Percentiles rank a stretch among this genome's conserved stretches.
Conservation (phyloP, 2,329 filamentous ascomycete genomes). For the Calonectria pseudoreteaudii region DNA sequence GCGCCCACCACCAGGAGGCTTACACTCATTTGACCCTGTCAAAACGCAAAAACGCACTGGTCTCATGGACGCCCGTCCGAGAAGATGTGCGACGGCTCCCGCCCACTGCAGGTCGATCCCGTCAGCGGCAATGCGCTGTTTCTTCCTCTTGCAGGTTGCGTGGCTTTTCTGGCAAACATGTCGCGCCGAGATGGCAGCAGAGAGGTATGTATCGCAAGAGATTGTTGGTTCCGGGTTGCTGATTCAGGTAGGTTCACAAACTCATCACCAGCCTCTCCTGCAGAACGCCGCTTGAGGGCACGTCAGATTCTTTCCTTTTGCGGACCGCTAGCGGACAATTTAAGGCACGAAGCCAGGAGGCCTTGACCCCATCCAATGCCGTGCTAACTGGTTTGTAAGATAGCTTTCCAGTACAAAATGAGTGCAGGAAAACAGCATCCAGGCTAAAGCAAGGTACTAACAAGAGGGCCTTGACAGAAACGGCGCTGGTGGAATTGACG, state of each 20-base stretch:
- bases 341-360: constrained; percentile 1
- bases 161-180: neutral
- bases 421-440: constrained; percentile 16
- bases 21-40: constrained; percentile 15
- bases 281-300: neutral
- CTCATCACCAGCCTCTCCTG: constrained; percentile 8
- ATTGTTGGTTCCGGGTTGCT: constrained; percentile 18
- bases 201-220: neutral
- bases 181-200: neutral
- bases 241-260: constrained; percentile 24
- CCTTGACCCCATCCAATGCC: neutral
- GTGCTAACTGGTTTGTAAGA: constrained; percentile 5
- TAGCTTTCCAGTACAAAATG: constrained; percentile 13
- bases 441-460: constrained; percentile 26
- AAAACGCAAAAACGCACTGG: constrained; percentile 25
- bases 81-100: constrained; percentile 30
- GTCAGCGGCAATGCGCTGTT: neutral
- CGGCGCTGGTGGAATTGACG: constrained; percentile 25
- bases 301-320: constrained; percentile 13
- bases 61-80: constrained; percentile 23
- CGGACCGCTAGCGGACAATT: constrained; percentile 2
- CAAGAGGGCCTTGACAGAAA: constrained; percentile 17
- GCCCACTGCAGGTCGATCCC: constrained; percentile 30
- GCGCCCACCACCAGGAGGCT: constrained; percentile 9
- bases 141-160: neutral